Evolutionary conservation across 305 asterid species (phyloP), one percentile per base, ranked within the genome.

Genomic region (Fraxinus ornus): DNA sequence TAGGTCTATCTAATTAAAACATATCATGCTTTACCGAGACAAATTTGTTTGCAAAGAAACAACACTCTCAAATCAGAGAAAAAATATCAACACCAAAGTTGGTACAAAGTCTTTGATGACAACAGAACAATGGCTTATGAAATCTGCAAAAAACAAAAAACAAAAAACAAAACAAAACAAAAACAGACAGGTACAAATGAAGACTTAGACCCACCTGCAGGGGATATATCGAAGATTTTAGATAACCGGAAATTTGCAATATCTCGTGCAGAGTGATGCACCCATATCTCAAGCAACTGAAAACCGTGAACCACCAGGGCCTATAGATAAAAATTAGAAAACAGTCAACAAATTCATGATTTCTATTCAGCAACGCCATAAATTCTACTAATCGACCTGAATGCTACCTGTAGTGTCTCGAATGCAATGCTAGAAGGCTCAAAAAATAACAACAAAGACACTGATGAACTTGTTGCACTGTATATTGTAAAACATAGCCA

Each of bases 371-470:
- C 8, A 26, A 12, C 1, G 3, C 36, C 74, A 66, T 66, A 24
- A 12, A 24, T 66, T 66, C 35, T 66, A 10, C 19, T 66, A 66
- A 9, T 12, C 6, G 8, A 66, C 36, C 19, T 8, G 37, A 66
- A 26, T 66, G 36, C 79, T 91, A 94, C 98, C 97, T 94, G 98
- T 62, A 94, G 85, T 76, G 97, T 94, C 92, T 94, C 98, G 85
- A 94, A 94, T 87, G 93, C 97, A 84, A 94, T 91, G 88, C 98
- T 93, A 73, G 88, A 89, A 87, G 98, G 98, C 90, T 94, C 97
- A 87, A 94, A 94, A 90, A 93, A 92, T 82, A 94, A 89, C 85
- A 94, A 85, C 88, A 92, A 86, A 86, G 83, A 84, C 80, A 88
- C 84, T 74, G 95, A 81, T 52, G 95, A 91, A 83, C 86, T 89